These are phyloP conservation scores for Colletotrichum sp. DNA, from an alignment of 2,329 filamentous ascomycete species.

Conservation along the genomic window DNA sequence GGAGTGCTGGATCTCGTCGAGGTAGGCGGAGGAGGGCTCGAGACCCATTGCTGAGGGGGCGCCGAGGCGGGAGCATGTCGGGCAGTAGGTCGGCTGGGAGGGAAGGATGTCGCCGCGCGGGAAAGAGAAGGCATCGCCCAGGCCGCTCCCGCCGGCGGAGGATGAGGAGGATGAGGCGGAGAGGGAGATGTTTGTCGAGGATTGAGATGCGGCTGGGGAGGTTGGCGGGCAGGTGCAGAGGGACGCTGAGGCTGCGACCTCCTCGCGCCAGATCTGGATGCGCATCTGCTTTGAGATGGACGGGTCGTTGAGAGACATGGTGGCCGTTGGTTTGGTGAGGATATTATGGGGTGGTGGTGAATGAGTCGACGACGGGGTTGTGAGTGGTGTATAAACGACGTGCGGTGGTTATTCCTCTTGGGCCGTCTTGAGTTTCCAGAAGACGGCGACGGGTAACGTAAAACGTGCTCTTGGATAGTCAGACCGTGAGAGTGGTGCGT, in stretches of 20 bases:
- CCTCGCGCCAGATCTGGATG: conserved; percentile 56
- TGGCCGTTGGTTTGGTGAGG: not conserved
- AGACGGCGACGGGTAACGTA: not conserved
- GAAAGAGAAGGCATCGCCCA: conserved; percentile 20
- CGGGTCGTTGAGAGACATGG: conserved; percentile 6
- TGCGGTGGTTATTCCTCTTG: not conserved
- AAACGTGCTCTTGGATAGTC: not conserved
- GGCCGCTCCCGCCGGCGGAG: not conserved
- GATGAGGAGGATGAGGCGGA: conserved; percentile 26
- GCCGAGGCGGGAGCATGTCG: conserved; percentile 17
- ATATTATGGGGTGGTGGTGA: not conserved
- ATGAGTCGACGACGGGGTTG: not conserved
- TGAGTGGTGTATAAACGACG: not conserved
- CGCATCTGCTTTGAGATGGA: conserved; percentile 26
- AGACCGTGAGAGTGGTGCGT: not conserved
- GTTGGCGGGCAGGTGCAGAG: conserved; percentile 37
- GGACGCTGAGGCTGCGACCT: conserved; percentile 44
- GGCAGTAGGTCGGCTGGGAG: conserved; percentile 10
- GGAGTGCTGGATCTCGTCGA: not conserved
- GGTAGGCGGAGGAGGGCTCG: conserved; percentile 7
- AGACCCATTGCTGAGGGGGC: conserved; percentile 15
- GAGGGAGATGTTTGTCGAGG: conserved; percentile 20
- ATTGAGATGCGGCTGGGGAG: conserved; percentile 30
- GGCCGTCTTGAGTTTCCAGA: not conserved
- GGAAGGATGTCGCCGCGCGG: conserved; percentile 18